Conservation (phyloP, 2,329 filamentous ascomycete species). For the Colletotrichum sp. region DNA sequence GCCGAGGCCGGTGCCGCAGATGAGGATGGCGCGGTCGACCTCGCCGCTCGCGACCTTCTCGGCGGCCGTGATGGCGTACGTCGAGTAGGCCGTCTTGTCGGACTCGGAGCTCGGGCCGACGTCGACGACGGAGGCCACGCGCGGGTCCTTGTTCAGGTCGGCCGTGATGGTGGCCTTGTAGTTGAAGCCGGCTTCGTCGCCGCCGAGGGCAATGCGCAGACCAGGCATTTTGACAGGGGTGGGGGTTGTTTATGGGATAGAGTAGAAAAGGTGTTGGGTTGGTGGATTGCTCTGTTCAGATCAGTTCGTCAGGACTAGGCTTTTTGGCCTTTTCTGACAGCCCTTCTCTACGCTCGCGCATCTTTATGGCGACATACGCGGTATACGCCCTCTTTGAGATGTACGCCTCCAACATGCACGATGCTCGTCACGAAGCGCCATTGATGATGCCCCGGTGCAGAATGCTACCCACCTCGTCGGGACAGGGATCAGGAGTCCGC, state of each 20-base stretch:
- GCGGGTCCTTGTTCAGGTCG: conserved; percentile 70
- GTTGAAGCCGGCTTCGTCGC: conserved; percentile 69
- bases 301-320: neutral
- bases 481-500: neutral
- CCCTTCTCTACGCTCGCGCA: neutral
- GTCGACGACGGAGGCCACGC: conserved; percentile 73
- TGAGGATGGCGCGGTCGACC: conserved; percentile 78
- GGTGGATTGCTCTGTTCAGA: neutral
- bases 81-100: conserved; percentile 84
- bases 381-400: neutral
- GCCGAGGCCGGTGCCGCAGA: conserved; percentile 86
- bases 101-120: conserved; percentile 70
- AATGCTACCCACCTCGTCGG: neutral
- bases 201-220: conserved; percentile 20
- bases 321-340: neutral
- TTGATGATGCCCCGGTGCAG: neutral
- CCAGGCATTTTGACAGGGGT: neutral
- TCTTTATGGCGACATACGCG: neutral
- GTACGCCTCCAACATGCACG: neutral
- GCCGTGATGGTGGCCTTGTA: conserved; percentile 82
- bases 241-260: neutral
- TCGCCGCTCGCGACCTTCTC: conserved; percentile 64
- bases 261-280: neutral
- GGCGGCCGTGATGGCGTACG: conserved; percentile 76
- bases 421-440: neutral